Base-by-base conservation (phyloP, 305 asterid genomes). In the Fraxinus angustifolia region DNA sequence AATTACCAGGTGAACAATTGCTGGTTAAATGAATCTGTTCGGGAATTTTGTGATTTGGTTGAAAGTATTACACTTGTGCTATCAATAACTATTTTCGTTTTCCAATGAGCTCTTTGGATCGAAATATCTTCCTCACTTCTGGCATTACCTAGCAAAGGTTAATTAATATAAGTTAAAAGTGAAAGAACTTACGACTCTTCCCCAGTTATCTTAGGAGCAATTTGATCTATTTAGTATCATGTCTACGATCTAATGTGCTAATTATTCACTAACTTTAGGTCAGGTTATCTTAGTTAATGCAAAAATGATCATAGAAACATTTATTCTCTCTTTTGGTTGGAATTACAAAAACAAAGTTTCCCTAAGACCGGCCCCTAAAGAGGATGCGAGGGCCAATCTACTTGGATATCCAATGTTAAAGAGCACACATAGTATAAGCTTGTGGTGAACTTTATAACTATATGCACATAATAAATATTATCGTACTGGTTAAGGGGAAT, bases 1-100 rank as follows among this genome's bases (percentile, higher is more conserved):
- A 89, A 91, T 87, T 90, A 87, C 87, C 97, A 93, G 97, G 98
- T 93, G 78, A 50, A 50, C 34, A 14, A 70, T 65, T 65, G 16
- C 16, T 10, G 8, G 11, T 62, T 8, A 21, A 62, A 26, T 28
- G 28, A 26, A 7, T 3, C 56, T 56, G 23, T 58, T 71, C 8
- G 8, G 30, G 2, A 19, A 17, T 58, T 58, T 6, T 58, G 30
- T 58, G 2, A 7, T 58, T 19, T 19, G 23, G 30, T 58, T 7
- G 11, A 19, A 19, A 71, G 19, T 72, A 45, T 28, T 78, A 67
- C 5, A 33, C 17, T 70, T 8, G 23, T 50, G 62, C 62, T 50
- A 50, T 4, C 62, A n/a, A n/a, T 50, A 50, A 50, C 23, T 50
- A 50, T n/a, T 50, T 50, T 16, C 17, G 62, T 50, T 50, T 50